Evolutionary conservation across 164 flowering plant species (phyloP).

Genomic region (Magnolia kwangsiensis): DNA sequence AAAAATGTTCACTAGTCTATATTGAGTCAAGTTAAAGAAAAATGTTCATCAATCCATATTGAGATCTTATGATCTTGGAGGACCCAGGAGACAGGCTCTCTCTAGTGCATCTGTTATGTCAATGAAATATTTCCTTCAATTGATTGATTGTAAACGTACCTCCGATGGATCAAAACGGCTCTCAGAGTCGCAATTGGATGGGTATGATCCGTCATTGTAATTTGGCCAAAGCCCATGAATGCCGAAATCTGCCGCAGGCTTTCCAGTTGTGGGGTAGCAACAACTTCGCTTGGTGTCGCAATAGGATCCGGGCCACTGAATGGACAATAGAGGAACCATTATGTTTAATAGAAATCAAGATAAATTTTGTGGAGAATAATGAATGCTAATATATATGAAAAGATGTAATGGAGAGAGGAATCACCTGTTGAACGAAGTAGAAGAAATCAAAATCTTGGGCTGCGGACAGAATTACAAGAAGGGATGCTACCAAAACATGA

Average conservation of each 20-base stretch:
- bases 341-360: background rate
- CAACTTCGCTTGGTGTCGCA: slow-evolving; percentile 32
- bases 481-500: slow-evolving; percentile 18
- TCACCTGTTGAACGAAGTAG: slow-evolving; percentile 51
- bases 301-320: slow-evolving; percentile 41
- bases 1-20: background rate
- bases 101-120: no score
- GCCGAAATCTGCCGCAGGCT: slow-evolving; percentile 42
- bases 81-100: background rate
- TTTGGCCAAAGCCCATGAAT: slow-evolving; percentile 52
- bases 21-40: background rate
- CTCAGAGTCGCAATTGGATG: slow-evolving; percentile 34
- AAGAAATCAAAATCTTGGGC: slow-evolving; percentile 60
- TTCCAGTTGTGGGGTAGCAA: slow-evolving; percentile 44
- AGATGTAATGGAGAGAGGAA: background rate
- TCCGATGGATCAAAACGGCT: slow-evolving; percentile 22
- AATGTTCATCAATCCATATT: background rate
- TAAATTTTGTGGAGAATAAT: background rate
- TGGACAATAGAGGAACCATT: no score
- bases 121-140: no score
- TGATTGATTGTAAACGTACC: slow-evolving; percentile 9
- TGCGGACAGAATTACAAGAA: slow-evolving; percentile 17
- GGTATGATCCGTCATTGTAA: slow-evolving; percentile 36
- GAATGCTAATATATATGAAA: background rate
- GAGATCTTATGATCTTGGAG: background rate